A percentile compares a stretch with the other conserved stretches of the same genome.
Conservation (phyloP, 2,329 filamentous ascomycete genomes). For the Penicillium capsulatum region DNA sequence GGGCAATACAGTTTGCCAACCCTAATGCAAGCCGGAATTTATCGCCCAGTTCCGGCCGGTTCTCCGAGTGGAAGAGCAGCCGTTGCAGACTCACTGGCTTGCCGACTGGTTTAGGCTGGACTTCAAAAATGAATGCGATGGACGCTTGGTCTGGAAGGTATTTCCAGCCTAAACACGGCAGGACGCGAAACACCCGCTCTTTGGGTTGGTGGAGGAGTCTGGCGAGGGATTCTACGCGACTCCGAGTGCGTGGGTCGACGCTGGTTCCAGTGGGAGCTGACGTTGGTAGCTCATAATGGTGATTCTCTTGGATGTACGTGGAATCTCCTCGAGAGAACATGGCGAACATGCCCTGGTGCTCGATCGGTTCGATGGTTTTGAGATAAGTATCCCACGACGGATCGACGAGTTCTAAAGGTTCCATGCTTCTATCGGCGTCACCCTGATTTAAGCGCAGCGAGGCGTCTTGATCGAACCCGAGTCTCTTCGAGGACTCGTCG, state of each 20-base stretch:
- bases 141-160: slow-evolving; percentile 5
- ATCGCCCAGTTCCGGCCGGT: slow-evolving; percentile 4
- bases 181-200: slow-evolving; percentile 6
- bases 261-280: neutral
- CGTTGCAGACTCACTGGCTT: slow-evolving; percentile 8
- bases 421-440: slow-evolving; percentile 2
- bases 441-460: slow-evolving; percentile 5
- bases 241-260: slow-evolving; percentile 2
- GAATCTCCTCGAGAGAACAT: slow-evolving; percentile 3
- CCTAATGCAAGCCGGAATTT: slow-evolving; percentile 8
- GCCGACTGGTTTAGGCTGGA: slow-evolving; percentile 6
- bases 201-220: slow-evolving; percentile 9
- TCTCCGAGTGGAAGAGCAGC: slow-evolving; percentile 2
- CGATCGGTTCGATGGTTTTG: slow-evolving; percentile 2
- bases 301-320: slow-evolving; percentile 8
- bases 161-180: slow-evolving; percentile 8
- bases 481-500: slow-evolving; percentile 2
- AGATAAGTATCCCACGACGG: slow-evolving; percentile 3
- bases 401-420: slow-evolving; percentile 2
- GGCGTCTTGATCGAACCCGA: slow-evolving; percentile 7
- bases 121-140: slow-evolving; percentile 8
- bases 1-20: slow-evolving; percentile 6
- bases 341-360: slow-evolving; percentile 8
- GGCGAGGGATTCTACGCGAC: slow-evolving; percentile 5
- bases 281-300: slow-evolving; percentile 2